Percentiles rank a stretch among this genome's conserved stretches.
phyloP scores from a whole-genome alignment of 257 asterid species.

The Plantago major region DNA sequence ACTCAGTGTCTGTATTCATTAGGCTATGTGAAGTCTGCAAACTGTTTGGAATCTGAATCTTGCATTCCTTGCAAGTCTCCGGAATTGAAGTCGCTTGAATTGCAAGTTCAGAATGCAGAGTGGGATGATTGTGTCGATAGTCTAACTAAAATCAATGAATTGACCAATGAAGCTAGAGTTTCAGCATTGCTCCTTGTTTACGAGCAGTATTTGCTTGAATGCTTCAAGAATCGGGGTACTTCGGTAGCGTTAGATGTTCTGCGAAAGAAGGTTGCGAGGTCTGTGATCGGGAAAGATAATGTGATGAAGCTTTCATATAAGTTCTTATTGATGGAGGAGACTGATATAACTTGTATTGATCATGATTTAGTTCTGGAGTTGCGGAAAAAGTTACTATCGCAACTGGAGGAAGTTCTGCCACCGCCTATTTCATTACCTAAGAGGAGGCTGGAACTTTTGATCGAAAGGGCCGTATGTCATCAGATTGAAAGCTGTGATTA shows the following conservation, averaged over 20 bases:
- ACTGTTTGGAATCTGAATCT: conserved; percentile 77
- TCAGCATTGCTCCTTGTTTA: conserved; percentile 59
- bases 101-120: conserved; percentile 38
- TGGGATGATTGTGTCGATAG: conserved; percentile 64
- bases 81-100: conserved; percentile 50
- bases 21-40: conserved; percentile 69
- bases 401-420: conserved; percentile 63
- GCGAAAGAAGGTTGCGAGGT: conserved; percentile 40
- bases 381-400: conserved; percentile 39
- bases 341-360: conserved; percentile 37
- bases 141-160: conserved; percentile 34
- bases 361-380: conserved; percentile 28
- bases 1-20: conserved; percentile 61
- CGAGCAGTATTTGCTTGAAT: conserved; percentile 69
- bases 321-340: conserved; percentile 42
- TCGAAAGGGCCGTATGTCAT: conserved; percentile 61
- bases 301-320: conserved; percentile 60
- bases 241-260: conserved; percentile 47
- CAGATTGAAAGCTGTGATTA: conserved; percentile 64
- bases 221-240: conserved; percentile 50
- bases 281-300: conserved; percentile 46
- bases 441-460: conserved; percentile 76
- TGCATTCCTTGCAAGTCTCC: conserved; percentile 49
- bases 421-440: conserved; percentile 75
- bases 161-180: conserved; percentile 57